phyloP scores from a whole-genome alignment of 176 grass and related monocot species.

The Puya raimondii region DNA sequence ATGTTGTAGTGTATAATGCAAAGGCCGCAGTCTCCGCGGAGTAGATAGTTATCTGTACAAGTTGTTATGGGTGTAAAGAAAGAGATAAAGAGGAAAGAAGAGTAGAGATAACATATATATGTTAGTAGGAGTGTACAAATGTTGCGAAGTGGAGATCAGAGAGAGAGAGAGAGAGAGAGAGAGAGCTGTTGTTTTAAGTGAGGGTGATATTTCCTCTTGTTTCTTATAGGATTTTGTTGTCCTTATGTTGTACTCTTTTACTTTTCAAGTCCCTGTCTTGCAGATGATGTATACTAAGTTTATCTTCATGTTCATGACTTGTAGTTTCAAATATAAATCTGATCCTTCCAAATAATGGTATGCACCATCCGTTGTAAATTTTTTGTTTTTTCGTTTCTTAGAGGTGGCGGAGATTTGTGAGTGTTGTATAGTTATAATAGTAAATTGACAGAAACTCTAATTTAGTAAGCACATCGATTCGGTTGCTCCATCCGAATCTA shows the following conservation, averaged over 20 bases:
- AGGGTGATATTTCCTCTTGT: not conserved
- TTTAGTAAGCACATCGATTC: too few relatives aligned
- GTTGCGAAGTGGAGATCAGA: not conserved
- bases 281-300: not conserved
- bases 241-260: not conserved
- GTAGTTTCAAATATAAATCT: too few relatives aligned
- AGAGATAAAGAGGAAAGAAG: not conserved
- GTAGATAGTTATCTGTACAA: not conserved
- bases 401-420: too few relatives aligned
- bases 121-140: not conserved
- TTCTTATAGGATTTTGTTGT: conserved; percentile 1
- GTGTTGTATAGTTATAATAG: too few relatives aligned
- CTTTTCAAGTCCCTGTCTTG: not conserved
- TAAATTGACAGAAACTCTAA: too few relatives aligned
- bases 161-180: not conserved
- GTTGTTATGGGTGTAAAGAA: not conserved
- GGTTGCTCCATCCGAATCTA: too few relatives aligned
- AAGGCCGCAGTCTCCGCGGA: not conserved
- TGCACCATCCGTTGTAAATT: too few relatives aligned
- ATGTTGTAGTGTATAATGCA: not conserved
- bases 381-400: too few relatives aligned
- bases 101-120: conserved; percentile 1
- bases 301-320: too few relatives aligned
- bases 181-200: not conserved
- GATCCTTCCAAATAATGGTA: too few relatives aligned